Percentiles rank a stretch among this genome's conserved stretches.
Evolutionary conservation across 2,329 filamentous ascomycete species (phyloP).

Genomic region (Hypoxylon sp.): DNA sequence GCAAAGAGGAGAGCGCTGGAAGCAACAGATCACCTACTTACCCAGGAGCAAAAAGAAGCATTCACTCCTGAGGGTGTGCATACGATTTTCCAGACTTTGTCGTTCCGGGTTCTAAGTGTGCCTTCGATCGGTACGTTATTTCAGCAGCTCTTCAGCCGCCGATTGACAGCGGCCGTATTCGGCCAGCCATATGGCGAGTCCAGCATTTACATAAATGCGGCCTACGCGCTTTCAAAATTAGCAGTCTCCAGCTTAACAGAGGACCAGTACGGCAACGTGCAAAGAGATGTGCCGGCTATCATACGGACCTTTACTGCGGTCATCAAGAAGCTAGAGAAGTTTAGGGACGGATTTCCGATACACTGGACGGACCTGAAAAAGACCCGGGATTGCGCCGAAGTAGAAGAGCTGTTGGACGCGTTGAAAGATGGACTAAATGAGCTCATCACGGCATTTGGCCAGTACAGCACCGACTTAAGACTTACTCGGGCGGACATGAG

Average conservation of each 20-base stretch:
- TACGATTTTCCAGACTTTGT: slow-evolving; percentile 58
- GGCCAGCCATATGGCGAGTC: slow-evolving; percentile 77
- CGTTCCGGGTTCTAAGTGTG: slow-evolving; percentile 55
- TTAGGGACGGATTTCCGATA: slow-evolving; percentile 65
- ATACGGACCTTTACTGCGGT: slow-evolving; percentile 76
- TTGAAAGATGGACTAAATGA: slow-evolving; percentile 71
- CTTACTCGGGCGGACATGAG: slow-evolving; percentile 76
- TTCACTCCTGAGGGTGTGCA: slow-evolving; percentile 59
- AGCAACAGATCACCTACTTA: slow-evolving; percentile 58
- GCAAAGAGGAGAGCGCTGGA: slow-evolving; percentile 60
- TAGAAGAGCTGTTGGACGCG: slow-evolving; percentile 73
- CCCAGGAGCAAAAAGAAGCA: slow-evolving; percentile 63
- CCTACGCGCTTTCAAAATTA: slow-evolving; percentile 74
- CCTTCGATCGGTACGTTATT: slow-evolving; percentile 72
- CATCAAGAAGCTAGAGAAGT: slow-evolving; percentile 73
- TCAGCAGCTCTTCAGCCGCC: slow-evolving; percentile 72
- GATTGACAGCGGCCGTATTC: slow-evolving; percentile 72
- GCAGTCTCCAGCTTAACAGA: slow-evolving; percentile 78
- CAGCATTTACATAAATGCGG: slow-evolving; percentile 73
- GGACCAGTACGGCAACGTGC: slow-evolving; percentile 86
- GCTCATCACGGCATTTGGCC: slow-evolving; percentile 75
- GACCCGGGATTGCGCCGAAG: slow-evolving; percentile 65
- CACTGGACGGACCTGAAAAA: slow-evolving; percentile 84
- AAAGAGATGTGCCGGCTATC: slow-evolving; percentile 78
- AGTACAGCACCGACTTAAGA: slow-evolving; percentile 75